Conservation (phyloP, 805 yeast species). For the Ogataea dorogensis region DNA sequence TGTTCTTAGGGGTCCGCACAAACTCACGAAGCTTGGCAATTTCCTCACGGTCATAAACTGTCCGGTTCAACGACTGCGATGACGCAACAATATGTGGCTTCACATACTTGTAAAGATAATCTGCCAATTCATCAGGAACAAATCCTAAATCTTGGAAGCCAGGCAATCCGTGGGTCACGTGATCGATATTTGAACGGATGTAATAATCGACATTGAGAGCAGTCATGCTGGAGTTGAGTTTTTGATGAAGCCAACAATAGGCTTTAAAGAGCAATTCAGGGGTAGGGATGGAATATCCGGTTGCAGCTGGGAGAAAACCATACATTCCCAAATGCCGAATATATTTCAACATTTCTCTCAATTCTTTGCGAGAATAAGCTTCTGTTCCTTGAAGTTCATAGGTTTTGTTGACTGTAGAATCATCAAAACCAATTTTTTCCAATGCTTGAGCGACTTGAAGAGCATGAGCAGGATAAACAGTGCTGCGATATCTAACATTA, state of each 20-base stretch:
- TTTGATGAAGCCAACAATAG: constrained; percentile 40
- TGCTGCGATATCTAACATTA: constrained; percentile 64
- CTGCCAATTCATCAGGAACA: constrained; percentile 51
- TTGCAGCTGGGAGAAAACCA: constrained; percentile 37
- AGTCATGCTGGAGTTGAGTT: constrained; percentile 40
- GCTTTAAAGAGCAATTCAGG: constrained; percentile 38
- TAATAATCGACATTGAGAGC: constrained; percentile 65
- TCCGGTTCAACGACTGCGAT: constrained; percentile 37
- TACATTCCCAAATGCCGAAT: constrained; percentile 36
- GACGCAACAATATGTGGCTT: constrained; percentile 36
- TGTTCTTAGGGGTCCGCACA: constrained; percentile 36
- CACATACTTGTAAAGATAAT: constrained; percentile 45
- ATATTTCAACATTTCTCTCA: constrained; percentile 66
- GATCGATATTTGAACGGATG: constrained; percentile 70
- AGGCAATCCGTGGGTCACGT: constrained; percentile 54
- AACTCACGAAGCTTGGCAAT: constrained; percentile 35
- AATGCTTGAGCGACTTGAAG: constrained; percentile 75
- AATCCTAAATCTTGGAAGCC: constrained; percentile 68
- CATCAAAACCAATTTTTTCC: constrained; percentile 78
- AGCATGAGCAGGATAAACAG: constrained; percentile 73
- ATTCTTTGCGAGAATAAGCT: constrained; percentile 55
- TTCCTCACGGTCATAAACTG: constrained; percentile 38
- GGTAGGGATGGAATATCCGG: constrained; percentile 36
- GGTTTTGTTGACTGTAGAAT: constrained; percentile 71
- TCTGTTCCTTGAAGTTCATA: constrained; percentile 77